Conservation (phyloP, 495 filamentous ascomycete genomes). For the Umbilicaria muhlenbergii region DNA sequence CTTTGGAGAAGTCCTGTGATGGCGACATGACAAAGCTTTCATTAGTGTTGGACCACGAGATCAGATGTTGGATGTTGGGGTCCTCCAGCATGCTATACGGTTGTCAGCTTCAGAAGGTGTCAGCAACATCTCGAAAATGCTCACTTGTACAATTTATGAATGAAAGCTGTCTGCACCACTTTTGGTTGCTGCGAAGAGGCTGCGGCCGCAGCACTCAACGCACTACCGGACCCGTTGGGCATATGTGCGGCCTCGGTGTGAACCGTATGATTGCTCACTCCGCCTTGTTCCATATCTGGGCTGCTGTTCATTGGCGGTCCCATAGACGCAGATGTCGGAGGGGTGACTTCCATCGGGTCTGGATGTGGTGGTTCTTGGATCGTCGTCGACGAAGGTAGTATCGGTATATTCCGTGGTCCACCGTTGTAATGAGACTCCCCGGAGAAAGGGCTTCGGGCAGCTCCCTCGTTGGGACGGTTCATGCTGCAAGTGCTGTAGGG, state of each 20-base stretch:
- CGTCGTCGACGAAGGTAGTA: conserved; percentile 26
- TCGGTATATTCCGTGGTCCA: conserved; percentile 18
- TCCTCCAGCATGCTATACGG: conserved; percentile 83
- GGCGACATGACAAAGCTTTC: conserved; percentile 99
- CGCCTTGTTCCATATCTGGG: conserved; percentile 30
- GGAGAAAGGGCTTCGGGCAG: conserved; percentile 8
- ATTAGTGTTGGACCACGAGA: conserved; percentile 83
- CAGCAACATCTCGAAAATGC: conserved; percentile 16
- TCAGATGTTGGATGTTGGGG: conserved; percentile 77
- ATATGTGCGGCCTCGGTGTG: conserved; percentile 4
- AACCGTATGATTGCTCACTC: conserved; percentile 17
- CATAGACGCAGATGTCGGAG: conserved; percentile 24
- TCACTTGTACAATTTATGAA: conserved; percentile 98
- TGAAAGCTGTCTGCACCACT: conserved; percentile 97
- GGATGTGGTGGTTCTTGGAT: conserved; percentile 21
- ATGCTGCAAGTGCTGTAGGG: too few relatives aligned
- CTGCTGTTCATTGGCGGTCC: conserved; percentile 28
- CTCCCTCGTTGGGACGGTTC: too few relatives aligned
- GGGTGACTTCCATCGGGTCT: conserved; percentile 36
- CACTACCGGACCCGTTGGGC: conserved; percentile 30
- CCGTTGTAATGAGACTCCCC: conserved; percentile 8
- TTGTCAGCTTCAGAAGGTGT: conserved; percentile 21
- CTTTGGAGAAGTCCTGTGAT: conserved; percentile 94
- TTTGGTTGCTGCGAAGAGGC: conserved; percentile 90
- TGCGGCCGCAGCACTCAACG: conserved; percentile 42